Conservation (phyloP, 2,329 filamentous ascomycete species). For the Nigrospora sphaerica region DNA sequence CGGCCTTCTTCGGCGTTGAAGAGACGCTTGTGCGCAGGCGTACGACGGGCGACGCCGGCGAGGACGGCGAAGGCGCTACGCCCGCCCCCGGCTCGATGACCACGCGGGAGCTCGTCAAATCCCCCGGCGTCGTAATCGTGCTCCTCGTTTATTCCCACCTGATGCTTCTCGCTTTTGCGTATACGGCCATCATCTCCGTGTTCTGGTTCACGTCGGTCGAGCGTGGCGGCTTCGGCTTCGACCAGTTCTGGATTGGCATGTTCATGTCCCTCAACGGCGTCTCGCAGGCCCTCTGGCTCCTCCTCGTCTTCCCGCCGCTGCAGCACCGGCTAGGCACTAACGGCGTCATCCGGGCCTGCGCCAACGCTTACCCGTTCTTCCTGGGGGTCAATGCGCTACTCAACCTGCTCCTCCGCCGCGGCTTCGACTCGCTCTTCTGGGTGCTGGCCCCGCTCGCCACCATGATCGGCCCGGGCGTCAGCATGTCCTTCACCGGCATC, state of each 20-base stretch:
- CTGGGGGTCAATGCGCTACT: conserved; percentile 47
- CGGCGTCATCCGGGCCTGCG: conserved; percentile 53
- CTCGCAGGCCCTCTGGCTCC: conserved; percentile 64
- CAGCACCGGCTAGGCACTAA: conserved; percentile 62
- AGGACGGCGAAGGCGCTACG: conserved; percentile 5
- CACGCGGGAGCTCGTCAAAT: conserved; percentile 47
- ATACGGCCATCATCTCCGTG: conserved; percentile 63
- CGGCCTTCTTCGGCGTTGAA: conserved; percentile 49
- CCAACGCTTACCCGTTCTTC: conserved; percentile 55
- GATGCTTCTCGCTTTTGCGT: conserved; percentile 63
- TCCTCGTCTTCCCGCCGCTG: conserved; percentile 61
- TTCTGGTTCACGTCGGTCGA: conserved; percentile 57
- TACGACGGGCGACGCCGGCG: conserved; percentile 11
- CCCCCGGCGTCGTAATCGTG: conserved; percentile 59
- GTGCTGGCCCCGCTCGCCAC: conserved; percentile 33
- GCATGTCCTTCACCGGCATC: conserved; percentile 63
- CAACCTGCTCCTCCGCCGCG: conserved; percentile 47
- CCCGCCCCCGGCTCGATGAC: conserved; percentile 26
- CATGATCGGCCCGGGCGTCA: conserved; percentile 53
- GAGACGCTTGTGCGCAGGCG: conserved; percentile 43
- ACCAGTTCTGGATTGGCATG: conserved; percentile 54
- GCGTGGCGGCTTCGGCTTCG: conserved; percentile 61
- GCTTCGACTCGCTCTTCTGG: conserved; percentile 48
- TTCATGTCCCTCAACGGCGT: conserved; percentile 59
- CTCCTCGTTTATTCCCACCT: conserved; percentile 59